Evolutionary conservation across 345 rosid species (phyloP).

Genomic region (Syzygium aromaticum): DNA sequence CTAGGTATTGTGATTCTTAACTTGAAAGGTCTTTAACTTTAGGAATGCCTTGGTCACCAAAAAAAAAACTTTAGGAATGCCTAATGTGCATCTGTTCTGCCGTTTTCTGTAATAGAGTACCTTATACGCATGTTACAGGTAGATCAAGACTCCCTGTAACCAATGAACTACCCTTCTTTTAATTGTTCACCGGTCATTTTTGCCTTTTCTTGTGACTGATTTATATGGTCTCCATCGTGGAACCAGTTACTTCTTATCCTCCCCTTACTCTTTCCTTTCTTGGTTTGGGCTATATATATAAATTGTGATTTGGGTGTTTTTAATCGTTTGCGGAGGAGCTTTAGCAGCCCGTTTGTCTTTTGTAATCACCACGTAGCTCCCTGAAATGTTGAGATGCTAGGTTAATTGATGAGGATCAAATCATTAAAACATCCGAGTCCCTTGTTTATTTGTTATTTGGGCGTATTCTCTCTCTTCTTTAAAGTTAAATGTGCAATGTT

Average conservation of each 20-base stretch:
- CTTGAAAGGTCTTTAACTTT: background rate
- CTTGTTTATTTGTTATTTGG: background rate
- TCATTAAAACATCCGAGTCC: background rate
- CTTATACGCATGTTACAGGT: background rate
- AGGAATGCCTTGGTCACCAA: background rate
- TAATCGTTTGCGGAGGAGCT: background rate
- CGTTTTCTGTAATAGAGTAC: background rate
- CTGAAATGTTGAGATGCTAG: background rate
- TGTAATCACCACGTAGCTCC: background rate
- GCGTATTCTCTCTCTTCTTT: background rate
- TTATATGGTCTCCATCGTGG: background rate
- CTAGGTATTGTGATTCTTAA: slow-evolving; percentile 34
- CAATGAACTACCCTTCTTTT: background rate
- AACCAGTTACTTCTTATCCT: background rate
- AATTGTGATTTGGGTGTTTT: background rate
- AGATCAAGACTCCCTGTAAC: background rate
- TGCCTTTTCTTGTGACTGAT: background rate
- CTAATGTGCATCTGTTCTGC: background rate
- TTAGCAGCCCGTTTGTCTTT: background rate
- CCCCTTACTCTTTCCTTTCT: background rate
- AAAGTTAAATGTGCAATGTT: background rate
- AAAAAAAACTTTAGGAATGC: background rate
- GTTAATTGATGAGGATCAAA: background rate
- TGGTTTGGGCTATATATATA: background rate
- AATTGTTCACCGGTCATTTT: background rate